Conservation (phyloP, 768 basidiomycete genomes). For the Porpolomopsis calyptriformis region DNA sequence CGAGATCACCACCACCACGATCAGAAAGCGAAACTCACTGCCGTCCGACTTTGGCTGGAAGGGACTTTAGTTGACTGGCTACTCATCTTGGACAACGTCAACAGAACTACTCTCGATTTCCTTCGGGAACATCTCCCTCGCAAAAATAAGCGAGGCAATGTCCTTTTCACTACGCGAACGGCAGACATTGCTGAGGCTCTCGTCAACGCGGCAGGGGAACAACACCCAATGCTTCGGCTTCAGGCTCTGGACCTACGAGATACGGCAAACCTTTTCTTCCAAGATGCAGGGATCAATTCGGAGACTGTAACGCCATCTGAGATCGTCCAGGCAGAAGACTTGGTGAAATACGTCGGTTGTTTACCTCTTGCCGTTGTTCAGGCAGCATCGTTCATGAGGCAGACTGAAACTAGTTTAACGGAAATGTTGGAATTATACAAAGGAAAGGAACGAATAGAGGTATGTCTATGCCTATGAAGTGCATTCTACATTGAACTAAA, state of each 20-base stretch:
- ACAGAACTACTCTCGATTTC: neutral
- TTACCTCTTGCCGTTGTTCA: neutral
- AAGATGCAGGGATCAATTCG: neutral
- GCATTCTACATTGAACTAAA: too few relatives aligned
- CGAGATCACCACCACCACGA: neutral
- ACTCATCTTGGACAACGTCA: neutral
- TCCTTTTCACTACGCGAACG: conserved; percentile 1
- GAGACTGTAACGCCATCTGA: neutral
- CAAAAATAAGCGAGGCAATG: neutral
- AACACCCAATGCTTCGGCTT: neutral
- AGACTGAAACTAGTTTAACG: neutral
- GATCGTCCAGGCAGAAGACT: neutral
- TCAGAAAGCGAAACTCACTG: neutral
- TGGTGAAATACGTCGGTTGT: neutral
- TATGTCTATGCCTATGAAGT: neutral
- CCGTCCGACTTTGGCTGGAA: neutral
- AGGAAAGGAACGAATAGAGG: neutral
- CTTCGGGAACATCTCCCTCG: neutral
- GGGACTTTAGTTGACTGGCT: neutral
- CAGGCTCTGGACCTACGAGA: neutral
- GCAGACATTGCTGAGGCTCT: neutral
- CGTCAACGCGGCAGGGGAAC: neutral
- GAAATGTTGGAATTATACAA: neutral
- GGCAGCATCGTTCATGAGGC: neutral
- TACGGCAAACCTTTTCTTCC: neutral